Base-by-base conservation (phyloP, 2,329 filamentous ascomycete species). In the Penicillium sp. region DNA sequence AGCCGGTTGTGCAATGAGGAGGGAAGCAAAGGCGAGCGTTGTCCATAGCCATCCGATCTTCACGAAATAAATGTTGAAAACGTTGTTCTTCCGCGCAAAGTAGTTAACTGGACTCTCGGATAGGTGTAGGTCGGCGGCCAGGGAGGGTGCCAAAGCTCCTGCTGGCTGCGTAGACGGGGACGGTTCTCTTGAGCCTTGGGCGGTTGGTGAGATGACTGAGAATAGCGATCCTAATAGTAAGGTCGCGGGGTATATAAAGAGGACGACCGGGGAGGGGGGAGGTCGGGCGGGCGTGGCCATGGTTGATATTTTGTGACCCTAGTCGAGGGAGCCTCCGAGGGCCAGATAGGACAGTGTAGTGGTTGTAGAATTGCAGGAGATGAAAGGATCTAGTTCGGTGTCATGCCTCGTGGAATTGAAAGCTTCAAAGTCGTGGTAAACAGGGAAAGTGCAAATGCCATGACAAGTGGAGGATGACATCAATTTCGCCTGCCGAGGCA, bases 41-140 rank as follows among this genome's bases (percentile, higher is more conserved):
- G 91, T 87, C 95, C 95, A 99, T 50, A 88, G 84, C 95, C 95
- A 99, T 60, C 93, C 93, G 53, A 90, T 82, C 81, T 99, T 99
- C 69, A 99, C 95, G 71, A 98, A 99, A 68, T 92, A 84, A 47
- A 90, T 76, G 72, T 99, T 99, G 83, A 98, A 90, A 52, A 97
- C 67, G 78, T 99, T 99, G 74, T 87, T 84, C 77, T 99, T 99
- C 67, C 89, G 89, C 47, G 95, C 93, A 74, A 99, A 99, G 80
- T 98, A 99, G 72, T 80, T 80, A 54, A 75, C 70, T 1, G 74
- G 68, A 47, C 55, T 63, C 43, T 66, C 60, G 51, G 67, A 63
- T 35, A 69, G 55, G 59, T 71, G 63, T 16, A 71, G 61, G 53
- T 71, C 65, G 31, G 69, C 58, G n/a, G 67, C 66, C 54, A 72